Evolutionary conservation across 352 stramenopile genomes (phyloP).

Genomic region (Albugo candida): DNA sequence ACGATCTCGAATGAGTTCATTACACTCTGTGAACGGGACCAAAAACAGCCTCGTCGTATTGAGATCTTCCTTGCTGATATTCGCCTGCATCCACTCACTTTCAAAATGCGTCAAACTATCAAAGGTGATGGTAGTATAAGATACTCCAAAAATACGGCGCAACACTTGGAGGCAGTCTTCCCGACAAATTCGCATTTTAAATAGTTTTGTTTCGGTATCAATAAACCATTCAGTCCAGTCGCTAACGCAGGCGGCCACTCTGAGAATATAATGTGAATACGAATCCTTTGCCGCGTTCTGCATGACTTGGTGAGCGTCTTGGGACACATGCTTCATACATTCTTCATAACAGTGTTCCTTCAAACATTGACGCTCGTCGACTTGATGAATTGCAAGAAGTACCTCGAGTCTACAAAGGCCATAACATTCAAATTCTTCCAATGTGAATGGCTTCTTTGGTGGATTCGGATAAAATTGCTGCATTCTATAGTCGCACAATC

Average conservation of each 20-base stretch:
- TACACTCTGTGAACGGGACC: slow-evolving; percentile 29
- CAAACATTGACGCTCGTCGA: too few relatives aligned
- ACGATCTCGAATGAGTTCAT: slow-evolving; percentile 18
- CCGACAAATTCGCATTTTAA: slow-evolving; percentile 16
- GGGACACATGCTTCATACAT: slow-evolving; percentile 15
- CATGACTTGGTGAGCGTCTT: slow-evolving; percentile 27
- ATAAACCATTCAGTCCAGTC: slow-evolving; percentile 33
- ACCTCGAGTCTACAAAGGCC: too few relatives aligned
- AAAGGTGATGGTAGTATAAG: slow-evolving; percentile 10
- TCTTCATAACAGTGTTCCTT: too few relatives aligned
- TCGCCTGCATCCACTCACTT: neutral
- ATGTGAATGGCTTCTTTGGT: too few relatives aligned
- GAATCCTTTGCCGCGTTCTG: too few relatives aligned
- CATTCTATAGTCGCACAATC: too few relatives aligned
- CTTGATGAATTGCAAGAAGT: too few relatives aligned
- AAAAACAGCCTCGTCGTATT: slow-evolving; percentile 11
- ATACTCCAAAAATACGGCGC: neutral
- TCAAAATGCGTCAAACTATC: slow-evolving; percentile 5
- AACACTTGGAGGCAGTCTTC: slow-evolving; percentile 1
- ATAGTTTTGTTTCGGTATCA: slow-evolving; percentile 23
- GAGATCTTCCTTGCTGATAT: slow-evolving; percentile 4
- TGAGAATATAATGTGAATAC: slow-evolving; percentile 8
- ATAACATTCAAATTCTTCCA: too few relatives aligned
- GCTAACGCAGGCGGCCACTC: slow-evolving; percentile 9
- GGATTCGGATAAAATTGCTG: too few relatives aligned